Percentiles rank a stretch among this genome's conserved stretches.
These are phyloP conservation scores for Botrytis paeoniae DNA, from an alignment of 2,329 filamentous ascomycete genomes.

Conservation along the genomic window DNA sequence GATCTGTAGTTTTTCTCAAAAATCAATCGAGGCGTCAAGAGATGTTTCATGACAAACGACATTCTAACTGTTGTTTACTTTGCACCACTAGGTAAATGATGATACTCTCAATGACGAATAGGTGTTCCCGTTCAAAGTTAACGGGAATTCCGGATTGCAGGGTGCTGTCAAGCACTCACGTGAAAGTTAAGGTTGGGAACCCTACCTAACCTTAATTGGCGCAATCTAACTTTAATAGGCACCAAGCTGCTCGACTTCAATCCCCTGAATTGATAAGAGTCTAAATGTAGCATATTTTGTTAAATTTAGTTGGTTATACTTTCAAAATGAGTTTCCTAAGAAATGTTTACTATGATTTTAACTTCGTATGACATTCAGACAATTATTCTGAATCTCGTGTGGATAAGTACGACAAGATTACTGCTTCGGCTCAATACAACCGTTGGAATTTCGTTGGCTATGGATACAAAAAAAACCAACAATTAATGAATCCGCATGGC, in stretches of 20 bases:
- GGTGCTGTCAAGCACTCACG: not conserved
- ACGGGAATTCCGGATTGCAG: not conserved
- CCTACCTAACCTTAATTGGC: not conserved
- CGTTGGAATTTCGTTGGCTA: not conserved
- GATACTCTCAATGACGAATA: not conserved
- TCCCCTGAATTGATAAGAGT: not conserved
- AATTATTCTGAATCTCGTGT: not conserved
- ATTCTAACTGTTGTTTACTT: not conserved
- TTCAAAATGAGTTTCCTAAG: not conserved
- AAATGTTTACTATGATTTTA: not conserved
- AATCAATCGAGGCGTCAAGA: not conserved
- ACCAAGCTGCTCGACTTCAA: not conserved
- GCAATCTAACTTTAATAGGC: not conserved
- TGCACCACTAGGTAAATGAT: not conserved
- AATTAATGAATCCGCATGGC: not conserved
- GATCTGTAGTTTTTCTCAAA: not conserved
- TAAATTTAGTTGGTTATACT: not conserved
- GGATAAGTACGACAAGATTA: not conserved
- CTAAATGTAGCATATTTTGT: not conserved
- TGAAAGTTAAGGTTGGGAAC: not conserved
- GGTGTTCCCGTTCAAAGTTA: not conserved
- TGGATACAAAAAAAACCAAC: not conserved
- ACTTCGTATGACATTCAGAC: not conserved
- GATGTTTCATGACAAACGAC: not conserved
- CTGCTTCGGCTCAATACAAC: not conserved